Conservation (phyloP, 2,329 filamentous ascomycete species). For the Aspergillus sp. region DNA sequence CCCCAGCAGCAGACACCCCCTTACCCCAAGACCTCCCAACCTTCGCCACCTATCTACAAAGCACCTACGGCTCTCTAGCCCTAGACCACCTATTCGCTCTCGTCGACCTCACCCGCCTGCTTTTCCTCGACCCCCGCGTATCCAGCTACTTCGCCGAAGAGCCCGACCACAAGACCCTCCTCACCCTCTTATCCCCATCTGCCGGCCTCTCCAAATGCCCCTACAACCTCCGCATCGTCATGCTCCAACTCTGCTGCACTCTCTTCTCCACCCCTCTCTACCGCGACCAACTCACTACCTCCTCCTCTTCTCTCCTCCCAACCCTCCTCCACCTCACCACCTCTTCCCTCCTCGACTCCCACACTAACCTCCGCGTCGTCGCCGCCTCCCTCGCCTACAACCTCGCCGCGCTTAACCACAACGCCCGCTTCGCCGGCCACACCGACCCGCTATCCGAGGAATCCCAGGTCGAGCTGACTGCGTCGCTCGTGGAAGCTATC, state of each 20-base stretch:
- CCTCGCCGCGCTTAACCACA: conserved; percentile 69
- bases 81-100: conserved; percentile 72
- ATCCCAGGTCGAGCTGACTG: conserved; percentile 78
- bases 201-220: conserved; percentile 59
- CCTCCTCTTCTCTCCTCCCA: conserved; percentile 48
- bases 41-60: conserved; percentile 64
- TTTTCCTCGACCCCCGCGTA: conserved; percentile 74
- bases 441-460: conserved; percentile 64
- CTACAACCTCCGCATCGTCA: conserved; percentile 78
- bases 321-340: conserved; percentile 71
- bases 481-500: conserved; percentile 77
- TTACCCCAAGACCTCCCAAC: conserved; percentile 70
- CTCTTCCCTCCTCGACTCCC: conserved; percentile 74
- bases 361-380: conserved; percentile 75
- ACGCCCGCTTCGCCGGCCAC: conserved; percentile 59
- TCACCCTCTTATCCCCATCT: conserved; percentile 57
- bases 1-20: conserved; percentile 64
- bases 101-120: conserved; percentile 80
- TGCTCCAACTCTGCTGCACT: conserved; percentile 81
- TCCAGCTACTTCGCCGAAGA: conserved; percentile 79
- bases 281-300: conserved; percentile 66
- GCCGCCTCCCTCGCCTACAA: conserved; percentile 85
- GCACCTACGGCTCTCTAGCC: conserved; percentile 58
- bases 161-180: conserved; percentile 61
- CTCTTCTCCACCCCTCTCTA: conserved; percentile 76